A percentile compares a stretch with the other conserved stretches of the same genome.
Evolutionary conservation across 805 yeast genomes (phyloP).

Genomic region (Saccharomyces jurei): DNA sequence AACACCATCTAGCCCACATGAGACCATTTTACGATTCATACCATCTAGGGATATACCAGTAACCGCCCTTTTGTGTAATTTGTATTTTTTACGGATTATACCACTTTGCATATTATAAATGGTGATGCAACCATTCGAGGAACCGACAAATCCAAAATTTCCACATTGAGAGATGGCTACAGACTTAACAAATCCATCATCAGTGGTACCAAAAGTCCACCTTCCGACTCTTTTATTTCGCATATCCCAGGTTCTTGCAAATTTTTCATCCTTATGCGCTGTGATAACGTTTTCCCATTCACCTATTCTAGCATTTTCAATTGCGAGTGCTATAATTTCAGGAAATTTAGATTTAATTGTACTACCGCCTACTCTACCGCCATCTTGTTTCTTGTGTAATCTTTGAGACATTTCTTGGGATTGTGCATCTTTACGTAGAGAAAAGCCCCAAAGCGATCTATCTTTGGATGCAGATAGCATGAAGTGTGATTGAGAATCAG

Average conservation of each 20-base stretch:
- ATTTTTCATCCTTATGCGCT: conserved; percentile 72
- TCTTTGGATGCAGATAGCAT: conserved; percentile 82
- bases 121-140: conserved; percentile 75
- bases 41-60: conserved; percentile 88
- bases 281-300: conserved; percentile 93
- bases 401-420: conserved; percentile 88
- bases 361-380: conserved; percentile 50
- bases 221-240: conserved; percentile 73
- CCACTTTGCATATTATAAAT: conserved; percentile 92
- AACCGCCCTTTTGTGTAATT: conserved; percentile 66
- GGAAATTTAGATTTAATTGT: conserved; percentile 64
- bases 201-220: conserved; percentile 62
- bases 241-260: conserved; percentile 89
- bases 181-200: conserved; percentile 64
- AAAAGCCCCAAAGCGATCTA: conserved; percentile 81
- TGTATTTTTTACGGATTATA: conserved; percentile 58
- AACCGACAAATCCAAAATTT: conserved; percentile 87
- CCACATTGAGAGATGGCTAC: conserved; percentile 89
- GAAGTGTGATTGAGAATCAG: conserved; percentile 75
- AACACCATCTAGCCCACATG: conserved; percentile 81
- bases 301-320: conserved; percentile 66
- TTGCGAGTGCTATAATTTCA: conserved; percentile 61
- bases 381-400: conserved; percentile 38
- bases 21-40: conserved; percentile 80
- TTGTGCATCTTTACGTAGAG: conserved; percentile 92